phyloP scores from a whole-genome alignment of 2,329 filamentous ascomycete genomes.

The Hyphodiscus sp. region DNA sequence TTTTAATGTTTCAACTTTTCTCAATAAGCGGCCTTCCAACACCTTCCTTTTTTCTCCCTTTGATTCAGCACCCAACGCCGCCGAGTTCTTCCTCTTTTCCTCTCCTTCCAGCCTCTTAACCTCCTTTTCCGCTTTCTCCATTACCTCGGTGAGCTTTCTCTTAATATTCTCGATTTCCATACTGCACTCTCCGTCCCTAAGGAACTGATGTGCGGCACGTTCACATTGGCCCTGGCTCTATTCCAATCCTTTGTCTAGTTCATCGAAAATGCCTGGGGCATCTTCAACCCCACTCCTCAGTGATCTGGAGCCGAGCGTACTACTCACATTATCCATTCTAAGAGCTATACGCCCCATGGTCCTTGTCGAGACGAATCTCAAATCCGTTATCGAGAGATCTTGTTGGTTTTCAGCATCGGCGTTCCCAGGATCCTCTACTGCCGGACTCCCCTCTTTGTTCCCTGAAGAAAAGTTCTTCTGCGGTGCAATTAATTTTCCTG shows the following conservation, averaged over 20 bases:
- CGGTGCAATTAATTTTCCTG: too few species aligned
- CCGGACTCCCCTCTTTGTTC: conserved; percentile 22
- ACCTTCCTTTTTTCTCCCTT: too few species aligned
- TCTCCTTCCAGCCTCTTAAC: conserved; percentile 19
- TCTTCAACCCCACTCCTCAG: conserved; percentile 13
- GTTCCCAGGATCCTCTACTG: too few species aligned
- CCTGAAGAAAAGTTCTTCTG: too few species aligned
- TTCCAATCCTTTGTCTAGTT: conserved; percentile 72
- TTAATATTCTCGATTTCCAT: conserved; percentile 64
- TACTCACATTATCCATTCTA: conserved; percentile 7
- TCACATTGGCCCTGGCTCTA: conserved; percentile 77
- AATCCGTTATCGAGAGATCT: conserved; percentile 27
- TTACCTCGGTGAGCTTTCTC: conserved; percentile 40
- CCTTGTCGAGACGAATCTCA: conserved; percentile 35
- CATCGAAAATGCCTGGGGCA: conserved; percentile 54
- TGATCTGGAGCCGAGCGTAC: conserved; percentile 16
- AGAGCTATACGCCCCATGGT: conserved; percentile 32
- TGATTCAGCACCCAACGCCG: too few species aligned
- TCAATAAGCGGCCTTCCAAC: too few species aligned
- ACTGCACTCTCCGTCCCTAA: conserved; percentile 82
- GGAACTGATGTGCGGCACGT: conserved; percentile 78
- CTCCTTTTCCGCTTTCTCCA: conserved; percentile 35
- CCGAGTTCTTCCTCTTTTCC: too few species aligned
- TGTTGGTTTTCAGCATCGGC: too few species aligned
- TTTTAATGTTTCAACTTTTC: too few species aligned